A percentile compares a stretch with the other conserved stretches of the same genome.
Evolutionary conservation across 495 filamentous ascomycete species (phyloP).

Genomic region (Penicillium taxi): DNA sequence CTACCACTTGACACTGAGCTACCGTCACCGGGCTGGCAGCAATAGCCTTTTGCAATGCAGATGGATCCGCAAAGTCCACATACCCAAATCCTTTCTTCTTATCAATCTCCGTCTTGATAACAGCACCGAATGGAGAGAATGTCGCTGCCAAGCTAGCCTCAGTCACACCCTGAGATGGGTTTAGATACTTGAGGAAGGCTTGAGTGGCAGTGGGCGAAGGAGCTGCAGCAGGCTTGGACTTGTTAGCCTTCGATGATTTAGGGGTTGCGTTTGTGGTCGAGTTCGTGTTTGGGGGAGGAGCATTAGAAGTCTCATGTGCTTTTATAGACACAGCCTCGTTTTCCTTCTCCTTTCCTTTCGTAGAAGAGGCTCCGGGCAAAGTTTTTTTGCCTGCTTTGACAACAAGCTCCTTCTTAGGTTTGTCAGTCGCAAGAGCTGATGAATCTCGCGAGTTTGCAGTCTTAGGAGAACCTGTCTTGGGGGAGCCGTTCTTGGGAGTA

Average conservation of each 20-base stretch:
- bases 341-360: too few species aligned
- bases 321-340: conserved; percentile 5
- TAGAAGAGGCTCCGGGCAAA: conserved; percentile 16
- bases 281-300: conserved; percentile 23
- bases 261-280: conserved; percentile 20
- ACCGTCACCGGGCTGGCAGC: conserved; percentile 70
- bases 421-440: conserved; percentile 24
- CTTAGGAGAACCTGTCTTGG: conserved; percentile 26
- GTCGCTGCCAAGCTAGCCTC: conserved; percentile 66
- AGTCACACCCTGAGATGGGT: conserved; percentile 83
- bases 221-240: conserved; percentile 25
- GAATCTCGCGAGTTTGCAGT: conserved; percentile 19
- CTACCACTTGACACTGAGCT: conserved; percentile 76
- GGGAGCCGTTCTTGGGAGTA: too few species aligned
- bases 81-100: conserved; percentile 90
- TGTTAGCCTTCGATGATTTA: conserved; percentile 25
- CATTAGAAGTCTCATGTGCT: conserved; percentile 18
- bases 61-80: conserved; percentile 68
- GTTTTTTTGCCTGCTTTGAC: conserved; percentile 23
- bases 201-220: conserved; percentile 53
- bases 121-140: conserved; percentile 59
- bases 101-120: conserved; percentile 78
- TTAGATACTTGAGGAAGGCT: conserved; percentile 91
- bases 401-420: conserved; percentile 27
- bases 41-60: conserved; percentile 67